phyloP scores from a whole-genome alignment of 2,329 filamentous ascomycete genomes.

The Sporothrix brasiliensis region DNA sequence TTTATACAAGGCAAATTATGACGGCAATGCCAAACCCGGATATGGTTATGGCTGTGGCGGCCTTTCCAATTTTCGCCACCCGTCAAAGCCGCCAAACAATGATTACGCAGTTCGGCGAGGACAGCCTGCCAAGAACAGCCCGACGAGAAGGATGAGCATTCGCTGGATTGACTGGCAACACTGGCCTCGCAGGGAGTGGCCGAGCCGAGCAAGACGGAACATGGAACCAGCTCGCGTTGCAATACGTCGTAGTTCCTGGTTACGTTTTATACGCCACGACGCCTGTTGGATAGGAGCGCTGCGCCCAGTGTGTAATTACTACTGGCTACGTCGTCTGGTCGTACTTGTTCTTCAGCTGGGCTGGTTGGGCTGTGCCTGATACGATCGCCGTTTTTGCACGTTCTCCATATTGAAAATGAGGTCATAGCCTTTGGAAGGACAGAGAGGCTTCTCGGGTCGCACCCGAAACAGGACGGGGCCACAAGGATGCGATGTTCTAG shows the following conservation, averaged over 20 bases:
- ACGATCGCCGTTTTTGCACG: neutral
- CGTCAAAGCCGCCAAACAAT: too few relatives aligned
- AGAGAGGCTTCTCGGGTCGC: neutral
- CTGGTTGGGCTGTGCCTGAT: neutral
- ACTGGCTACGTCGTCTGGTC: neutral
- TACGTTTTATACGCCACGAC: neutral
- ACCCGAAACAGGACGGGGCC: conserved; percentile 6
- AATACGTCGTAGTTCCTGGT: neutral
- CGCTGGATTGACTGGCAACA: too few relatives aligned
- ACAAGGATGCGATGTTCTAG: neutral
- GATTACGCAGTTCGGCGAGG: too few relatives aligned
- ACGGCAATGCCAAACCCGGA: too few relatives aligned
- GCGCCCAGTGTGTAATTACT: neutral
- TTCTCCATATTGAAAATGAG: conserved; percentile 13
- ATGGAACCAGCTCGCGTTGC: neutral
- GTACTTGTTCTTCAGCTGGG: neutral
- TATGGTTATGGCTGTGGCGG: too few relatives aligned
- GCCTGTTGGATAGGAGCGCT: neutral
- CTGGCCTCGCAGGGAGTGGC: conserved; percentile 6
- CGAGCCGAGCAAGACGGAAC: conserved; percentile 10
- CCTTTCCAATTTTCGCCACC: too few relatives aligned
- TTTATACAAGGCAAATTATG: too few relatives aligned
- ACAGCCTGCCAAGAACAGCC: too few relatives aligned
- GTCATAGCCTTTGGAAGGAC: neutral
- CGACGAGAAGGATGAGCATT: too few relatives aligned